phyloP scores from a whole-genome alignment of 495 filamentous ascomycete species.

The Daldinia childiae region DNA sequence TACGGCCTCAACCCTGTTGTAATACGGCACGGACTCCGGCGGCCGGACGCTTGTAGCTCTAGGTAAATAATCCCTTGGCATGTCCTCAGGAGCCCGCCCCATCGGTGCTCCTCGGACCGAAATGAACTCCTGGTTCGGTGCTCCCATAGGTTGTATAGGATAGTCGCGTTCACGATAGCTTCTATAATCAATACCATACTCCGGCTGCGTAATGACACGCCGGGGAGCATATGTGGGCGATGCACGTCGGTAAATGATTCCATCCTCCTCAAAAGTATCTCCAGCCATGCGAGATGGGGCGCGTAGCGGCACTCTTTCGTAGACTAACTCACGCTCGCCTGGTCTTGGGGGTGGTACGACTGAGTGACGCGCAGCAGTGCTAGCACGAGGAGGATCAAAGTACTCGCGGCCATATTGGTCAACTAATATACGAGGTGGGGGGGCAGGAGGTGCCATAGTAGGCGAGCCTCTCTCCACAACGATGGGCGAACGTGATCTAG shows the following conservation, averaged over 20 bases:
- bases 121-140: constrained; percentile 55
- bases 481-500: constrained; percentile 68
- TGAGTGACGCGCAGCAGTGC: constrained; percentile 55
- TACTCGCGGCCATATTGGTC: constrained; percentile 78
- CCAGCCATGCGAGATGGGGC: constrained; percentile 63
- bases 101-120: constrained; percentile 51
- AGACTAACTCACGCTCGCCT: constrained; percentile 56
- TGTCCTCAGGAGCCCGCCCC: constrained; percentile 49
- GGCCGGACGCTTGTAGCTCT: constrained; percentile 68
- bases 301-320: constrained; percentile 58
- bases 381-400: constrained; percentile 65
- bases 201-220: constrained; percentile 64
- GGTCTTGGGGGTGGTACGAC: constrained; percentile 52
- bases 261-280: constrained; percentile 58
- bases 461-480: constrained; percentile 58
- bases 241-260: constrained; percentile 55
- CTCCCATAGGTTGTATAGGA: constrained; percentile 52
- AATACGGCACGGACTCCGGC: constrained; percentile 59
- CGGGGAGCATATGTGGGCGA: constrained; percentile 53
- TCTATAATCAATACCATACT: constrained; percentile 58
- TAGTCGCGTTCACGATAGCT: constrained; percentile 63
- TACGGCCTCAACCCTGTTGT: constrained; percentile 62
- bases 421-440: constrained; percentile 68
- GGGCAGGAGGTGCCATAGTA: constrained; percentile 66
- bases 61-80: constrained; percentile 63